Evolutionary conservation across 176 grass and related monocot genomes (phyloP).

Genomic region (Triticum aestivum): DNA sequence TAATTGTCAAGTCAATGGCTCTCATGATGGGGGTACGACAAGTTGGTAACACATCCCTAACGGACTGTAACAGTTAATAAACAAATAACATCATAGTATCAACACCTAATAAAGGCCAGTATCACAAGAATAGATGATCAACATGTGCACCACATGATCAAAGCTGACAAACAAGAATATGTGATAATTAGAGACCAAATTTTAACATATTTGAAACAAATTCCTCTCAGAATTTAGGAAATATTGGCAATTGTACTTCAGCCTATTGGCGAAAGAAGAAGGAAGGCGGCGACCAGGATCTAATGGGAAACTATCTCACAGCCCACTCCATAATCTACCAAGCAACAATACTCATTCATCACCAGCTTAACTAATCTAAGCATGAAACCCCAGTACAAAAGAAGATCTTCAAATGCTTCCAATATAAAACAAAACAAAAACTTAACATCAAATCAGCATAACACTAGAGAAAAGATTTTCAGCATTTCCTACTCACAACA

Average conservation of each 20-base stretch:
- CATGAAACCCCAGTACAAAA: not conserved
- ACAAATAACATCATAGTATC: not conserved
- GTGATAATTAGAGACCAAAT: not conserved
- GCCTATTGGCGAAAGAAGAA: not conserved
- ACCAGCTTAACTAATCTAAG: not conserved
- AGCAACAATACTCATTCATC: not conserved
- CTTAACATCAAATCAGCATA: not conserved
- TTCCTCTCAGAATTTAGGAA: not conserved
- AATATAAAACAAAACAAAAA: conserved; percentile 1
- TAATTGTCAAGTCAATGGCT: not conserved
- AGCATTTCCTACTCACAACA: not conserved
- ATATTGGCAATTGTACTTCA: not conserved
- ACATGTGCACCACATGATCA: not conserved
- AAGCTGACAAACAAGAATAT: not conserved
- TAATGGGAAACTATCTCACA: not conserved
- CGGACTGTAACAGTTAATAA: not conserved
- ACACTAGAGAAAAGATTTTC: not conserved
- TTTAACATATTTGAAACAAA: not conserved
- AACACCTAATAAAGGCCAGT: not conserved
- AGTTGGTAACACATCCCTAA: not conserved
- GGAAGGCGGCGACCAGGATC: not conserved
- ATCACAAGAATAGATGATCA: not conserved
- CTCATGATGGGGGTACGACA: not conserved
- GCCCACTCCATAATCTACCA: not conserved
- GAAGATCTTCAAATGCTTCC: not conserved